Percentiles rank a stretch among this genome's conserved stretches.
phyloP scores from a whole-genome alignment of 495 filamentous ascomycete species.

The Penicillium verhagenii region DNA sequence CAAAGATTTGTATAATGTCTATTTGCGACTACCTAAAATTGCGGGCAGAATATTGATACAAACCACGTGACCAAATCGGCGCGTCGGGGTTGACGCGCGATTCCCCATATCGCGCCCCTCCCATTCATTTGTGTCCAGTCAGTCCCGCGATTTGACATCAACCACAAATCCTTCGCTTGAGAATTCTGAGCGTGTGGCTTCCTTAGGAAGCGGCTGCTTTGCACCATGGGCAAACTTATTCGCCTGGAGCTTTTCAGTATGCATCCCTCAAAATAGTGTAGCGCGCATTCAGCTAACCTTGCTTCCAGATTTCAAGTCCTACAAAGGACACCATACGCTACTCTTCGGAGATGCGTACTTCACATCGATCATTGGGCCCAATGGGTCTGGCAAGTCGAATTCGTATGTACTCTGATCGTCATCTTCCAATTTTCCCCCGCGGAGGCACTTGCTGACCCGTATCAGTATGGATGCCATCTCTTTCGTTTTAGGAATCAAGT shows the following conservation, averaged over 20 bases:
- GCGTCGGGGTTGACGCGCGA: constrained; percentile 21
- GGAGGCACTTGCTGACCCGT: constrained; percentile 18
- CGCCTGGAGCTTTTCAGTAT: constrained; percentile 91
- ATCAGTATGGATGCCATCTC: constrained; percentile 98
- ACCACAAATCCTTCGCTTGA: constrained; percentile 5
- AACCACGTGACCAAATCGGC: constrained; percentile 26
- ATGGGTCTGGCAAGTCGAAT: constrained; percentile 99
- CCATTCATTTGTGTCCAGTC: constrained; percentile 12
- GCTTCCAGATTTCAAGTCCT: constrained; percentile 91
- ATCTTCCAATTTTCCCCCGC: neutral
- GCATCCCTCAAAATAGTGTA: constrained; percentile 20
- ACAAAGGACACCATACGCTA: constrained; percentile 91
- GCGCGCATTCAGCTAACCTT: constrained; percentile 26
- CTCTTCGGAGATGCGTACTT: constrained; percentile 99
- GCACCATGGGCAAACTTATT: constrained; percentile 82
- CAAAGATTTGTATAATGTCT: neutral
- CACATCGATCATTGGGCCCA: constrained; percentile 98
- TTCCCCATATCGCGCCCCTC: constrained; percentile 32
- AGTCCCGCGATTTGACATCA: constrained; percentile 7
- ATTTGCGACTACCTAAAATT: neutral
- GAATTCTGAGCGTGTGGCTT: constrained; percentile 24
- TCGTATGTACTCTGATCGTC: constrained; percentile 61
- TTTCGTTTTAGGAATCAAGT: constrained; percentile 98
- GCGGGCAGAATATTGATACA: neutral
- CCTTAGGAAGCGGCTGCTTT: constrained; percentile 32